Conservation (phyloP, 1,284 basidiomycete genomes). For the Papiliotrema nemorosa region DNA sequence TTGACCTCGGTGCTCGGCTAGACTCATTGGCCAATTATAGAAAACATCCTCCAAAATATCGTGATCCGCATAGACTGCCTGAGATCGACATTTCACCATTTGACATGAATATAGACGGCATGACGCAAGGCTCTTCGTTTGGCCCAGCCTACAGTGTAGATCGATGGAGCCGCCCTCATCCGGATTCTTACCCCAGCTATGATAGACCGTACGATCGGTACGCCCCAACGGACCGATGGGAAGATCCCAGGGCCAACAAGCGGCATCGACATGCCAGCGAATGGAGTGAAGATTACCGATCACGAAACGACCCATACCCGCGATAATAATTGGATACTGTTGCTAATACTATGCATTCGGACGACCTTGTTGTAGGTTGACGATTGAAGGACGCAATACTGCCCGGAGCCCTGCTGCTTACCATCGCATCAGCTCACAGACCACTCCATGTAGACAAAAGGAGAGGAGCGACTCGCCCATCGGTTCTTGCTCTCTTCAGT, state of each 20-base stretch:
- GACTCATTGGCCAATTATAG: background rate
- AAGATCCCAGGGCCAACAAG: background rate
- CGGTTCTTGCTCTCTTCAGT: too few species aligned
- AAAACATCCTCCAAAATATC: background rate
- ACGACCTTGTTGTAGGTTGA: too few species aligned
- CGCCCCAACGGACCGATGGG: background rate
- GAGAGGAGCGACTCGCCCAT: too few species aligned
- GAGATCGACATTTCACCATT: background rate
- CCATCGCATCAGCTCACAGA: too few species aligned
- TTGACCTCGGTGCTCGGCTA: constrained; percentile 6
- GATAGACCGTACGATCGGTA: background rate
- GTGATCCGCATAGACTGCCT: background rate
- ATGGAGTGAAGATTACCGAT: background rate
- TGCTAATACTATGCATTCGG: too few species aligned
- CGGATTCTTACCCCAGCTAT: background rate
- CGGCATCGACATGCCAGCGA: background rate
- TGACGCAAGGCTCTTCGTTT: background rate
- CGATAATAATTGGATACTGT: too few species aligned
- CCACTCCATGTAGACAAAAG: too few species aligned
- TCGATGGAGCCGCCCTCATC: background rate
- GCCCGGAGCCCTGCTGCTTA: too few species aligned
- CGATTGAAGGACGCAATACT: too few species aligned
- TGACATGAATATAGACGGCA: background rate
- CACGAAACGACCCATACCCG: too few species aligned
- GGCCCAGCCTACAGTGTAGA: background rate